phyloP scores from a whole-genome alignment of 1,139 yeast genomes.

The Kodamaea suecica region DNA sequence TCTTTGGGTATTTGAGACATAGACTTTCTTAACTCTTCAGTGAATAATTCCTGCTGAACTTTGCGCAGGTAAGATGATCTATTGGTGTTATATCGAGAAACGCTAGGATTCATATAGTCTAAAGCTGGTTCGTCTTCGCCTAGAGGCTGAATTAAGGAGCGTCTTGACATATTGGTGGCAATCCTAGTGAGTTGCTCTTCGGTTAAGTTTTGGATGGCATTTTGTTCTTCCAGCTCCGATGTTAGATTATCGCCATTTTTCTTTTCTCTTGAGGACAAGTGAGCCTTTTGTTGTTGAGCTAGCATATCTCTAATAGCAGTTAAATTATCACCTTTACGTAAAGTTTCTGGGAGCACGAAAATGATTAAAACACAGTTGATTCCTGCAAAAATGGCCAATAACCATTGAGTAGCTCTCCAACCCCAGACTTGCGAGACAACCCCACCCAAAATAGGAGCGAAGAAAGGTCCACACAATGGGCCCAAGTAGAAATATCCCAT shows the following conservation, averaged over 20 bases:
- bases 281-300: slow-evolving; percentile 8
- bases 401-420: slow-evolving; percentile 91
- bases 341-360: slow-evolving; percentile 72
- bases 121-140: slow-evolving; percentile 29
- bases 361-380: slow-evolving; percentile 47
- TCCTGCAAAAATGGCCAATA: slow-evolving; percentile 67
- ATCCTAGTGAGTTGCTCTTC: slow-evolving; percentile 19
- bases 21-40: slow-evolving; percentile 22
- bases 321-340: slow-evolving; percentile 52
- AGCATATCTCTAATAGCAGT: slow-evolving; percentile 45
- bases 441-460: slow-evolving; percentile 83
- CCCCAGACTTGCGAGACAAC: slow-evolving; percentile 69
- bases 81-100: slow-evolving; percentile 37
- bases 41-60: slow-evolving; percentile 23
- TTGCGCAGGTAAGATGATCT: slow-evolving; percentile 32
- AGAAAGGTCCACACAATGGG: slow-evolving; percentile 74
- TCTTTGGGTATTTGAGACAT: slow-evolving; percentile 10
- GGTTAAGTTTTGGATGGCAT: slow-evolving; percentile 6
- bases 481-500: slow-evolving; percentile 83
- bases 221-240: slow-evolving; percentile 4
- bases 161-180: slow-evolving; percentile 18
- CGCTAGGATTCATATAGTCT: slow-evolving; percentile 40
- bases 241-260: slow-evolving; percentile 13
- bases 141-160: slow-evolving; percentile 10
- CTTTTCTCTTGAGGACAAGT: slow-evolving; percentile 13